A percentile compares a stretch with the other conserved stretches of the same genome.
Conservation (phyloP, 176 grass and related monocot genomes). For the Elaeis guineensis region DNA sequence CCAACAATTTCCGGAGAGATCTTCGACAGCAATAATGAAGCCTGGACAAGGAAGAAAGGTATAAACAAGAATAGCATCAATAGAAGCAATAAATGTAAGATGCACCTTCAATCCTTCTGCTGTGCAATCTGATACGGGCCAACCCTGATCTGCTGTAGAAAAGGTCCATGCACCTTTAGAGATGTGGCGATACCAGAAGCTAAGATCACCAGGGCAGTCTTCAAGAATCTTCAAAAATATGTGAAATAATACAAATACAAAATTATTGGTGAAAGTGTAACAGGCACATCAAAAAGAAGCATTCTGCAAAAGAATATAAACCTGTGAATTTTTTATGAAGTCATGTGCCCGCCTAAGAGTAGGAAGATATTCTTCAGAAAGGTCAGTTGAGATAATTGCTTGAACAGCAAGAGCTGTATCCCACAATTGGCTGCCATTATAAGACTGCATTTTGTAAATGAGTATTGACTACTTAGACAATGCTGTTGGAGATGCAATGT, state of each 20-base stretch:
- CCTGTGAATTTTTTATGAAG: constrained; percentile 66
- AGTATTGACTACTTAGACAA: too few relatives aligned
- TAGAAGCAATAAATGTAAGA: not conserved
- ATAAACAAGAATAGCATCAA: not conserved
- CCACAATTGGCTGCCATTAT: constrained; percentile 88
- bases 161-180: constrained; percentile 99
- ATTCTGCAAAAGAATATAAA: constrained; percentile 4
- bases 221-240: constrained; percentile 54
- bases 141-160: constrained; percentile 82
- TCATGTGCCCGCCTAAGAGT: constrained; percentile 63
- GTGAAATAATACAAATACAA: too few relatives aligned
- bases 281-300: too few relatives aligned
- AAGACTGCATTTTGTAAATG: constrained; percentile 32
- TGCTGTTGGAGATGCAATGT: too few relatives aligned
- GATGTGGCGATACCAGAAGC: constrained; percentile 82
- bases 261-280: not conserved
- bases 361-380: constrained; percentile 46
- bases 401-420: constrained; percentile 82
- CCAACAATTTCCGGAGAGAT: constrained; percentile 80
- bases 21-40: constrained; percentile 66
- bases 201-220: constrained; percentile 71
- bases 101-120: constrained; percentile 88
- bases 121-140: constrained; percentile 96
- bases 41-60: constrained; percentile 34
- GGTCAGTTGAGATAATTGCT: constrained; percentile 60